Conservation (phyloP, 2,329 filamentous ascomycete species). For the Trichoderma sp. region DNA sequence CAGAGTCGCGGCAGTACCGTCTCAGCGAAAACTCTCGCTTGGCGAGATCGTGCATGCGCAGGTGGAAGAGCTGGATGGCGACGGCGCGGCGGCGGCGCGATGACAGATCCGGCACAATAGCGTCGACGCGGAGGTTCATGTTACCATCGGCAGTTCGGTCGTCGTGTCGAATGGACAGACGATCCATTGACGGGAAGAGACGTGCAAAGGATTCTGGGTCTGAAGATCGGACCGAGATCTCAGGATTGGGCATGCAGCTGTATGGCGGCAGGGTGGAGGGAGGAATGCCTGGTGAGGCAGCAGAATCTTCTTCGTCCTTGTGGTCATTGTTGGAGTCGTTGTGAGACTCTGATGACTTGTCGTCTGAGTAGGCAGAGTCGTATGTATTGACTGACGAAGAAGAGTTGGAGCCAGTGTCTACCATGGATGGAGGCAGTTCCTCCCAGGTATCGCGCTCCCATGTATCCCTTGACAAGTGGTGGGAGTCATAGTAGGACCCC, state of each 20-base stretch:
- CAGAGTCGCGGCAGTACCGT: slow-evolving; percentile 89
- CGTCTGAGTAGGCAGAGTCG: slow-evolving; percentile 65
- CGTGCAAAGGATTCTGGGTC: slow-evolving; percentile 80
- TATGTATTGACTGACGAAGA: slow-evolving; percentile 75
- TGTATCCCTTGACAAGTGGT: slow-evolving; percentile 26
- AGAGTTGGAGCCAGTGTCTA: slow-evolving; percentile 33
- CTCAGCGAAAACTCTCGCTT: slow-evolving; percentile 87
- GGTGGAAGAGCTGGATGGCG: slow-evolving; percentile 80
- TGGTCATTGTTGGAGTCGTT: slow-evolving; percentile 38
- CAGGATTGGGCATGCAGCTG: slow-evolving; percentile 60
- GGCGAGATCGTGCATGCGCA: slow-evolving; percentile 90
- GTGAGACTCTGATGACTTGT: slow-evolving; percentile 27
- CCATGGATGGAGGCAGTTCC: slow-evolving; percentile 28
- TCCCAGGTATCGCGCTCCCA: slow-evolving; percentile 30
- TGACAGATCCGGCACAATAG: slow-evolving; percentile 64
- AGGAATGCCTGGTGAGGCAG: slow-evolving; percentile 48
- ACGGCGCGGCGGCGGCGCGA: slow-evolving; percentile 45
- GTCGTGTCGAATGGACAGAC: slow-evolving; percentile 84
- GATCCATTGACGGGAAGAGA: slow-evolving; percentile 83
- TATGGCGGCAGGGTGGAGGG: slow-evolving; percentile 58
- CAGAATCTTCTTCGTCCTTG: slow-evolving; percentile 34
- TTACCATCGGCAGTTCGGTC: slow-evolving; percentile 89
- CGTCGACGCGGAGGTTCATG: slow-evolving; percentile 93
- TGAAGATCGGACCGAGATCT: slow-evolving; percentile 68
- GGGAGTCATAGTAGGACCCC: slow-evolving; percentile 27